Percentiles rank a stretch among this genome's conserved stretches.
These are phyloP conservation scores for Sarcodon aspratus DNA, from an alignment of 768 basidiomycete species.

Conservation along the genomic window DNA sequence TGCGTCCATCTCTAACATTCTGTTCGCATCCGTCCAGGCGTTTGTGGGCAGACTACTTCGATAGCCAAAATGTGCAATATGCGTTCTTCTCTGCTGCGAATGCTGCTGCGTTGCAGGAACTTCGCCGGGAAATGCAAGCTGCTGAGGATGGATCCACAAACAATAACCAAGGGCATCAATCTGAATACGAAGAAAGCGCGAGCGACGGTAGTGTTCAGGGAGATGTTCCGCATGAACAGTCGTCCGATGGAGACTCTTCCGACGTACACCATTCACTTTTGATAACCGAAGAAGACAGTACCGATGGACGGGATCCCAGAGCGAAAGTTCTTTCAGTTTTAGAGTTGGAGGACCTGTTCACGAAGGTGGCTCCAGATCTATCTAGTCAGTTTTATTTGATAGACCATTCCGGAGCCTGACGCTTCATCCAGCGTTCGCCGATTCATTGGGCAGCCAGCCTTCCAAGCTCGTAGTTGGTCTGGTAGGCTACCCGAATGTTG, in stretches of 20 bases:
- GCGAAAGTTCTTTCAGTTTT: conserved; percentile 73
- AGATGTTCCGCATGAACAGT: conserved; percentile 7
- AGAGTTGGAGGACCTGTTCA: conserved; percentile 81
- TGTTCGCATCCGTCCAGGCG: conserved; percentile 30
- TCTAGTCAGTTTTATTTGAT: conserved; percentile 31
- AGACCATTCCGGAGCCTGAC: background rate
- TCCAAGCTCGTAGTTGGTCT: conserved; percentile 73
- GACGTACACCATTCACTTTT: conserved; percentile 30
- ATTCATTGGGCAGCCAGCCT: conserved; percentile 42
- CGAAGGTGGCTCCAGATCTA: conserved; percentile 58
- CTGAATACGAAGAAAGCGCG: conserved; percentile 6
- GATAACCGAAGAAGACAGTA: conserved; percentile 39
- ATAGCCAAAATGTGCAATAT: conserved; percentile 58
- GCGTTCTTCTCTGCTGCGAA: conserved; percentile 93
- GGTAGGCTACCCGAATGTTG: conserved; percentile 98
- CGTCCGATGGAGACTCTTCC: conserved; percentile 20
- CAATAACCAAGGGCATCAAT: conserved; percentile 17
- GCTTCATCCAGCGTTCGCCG: conserved; percentile 41
- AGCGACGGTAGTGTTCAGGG: conserved; percentile 10
- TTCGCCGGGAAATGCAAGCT: conserved; percentile 37
- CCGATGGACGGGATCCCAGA: conserved; percentile 46
- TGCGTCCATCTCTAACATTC: background rate
- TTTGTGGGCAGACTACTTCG: conserved; percentile 90
- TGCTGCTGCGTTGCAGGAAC: conserved; percentile 75
- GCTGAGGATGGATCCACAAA: conserved; percentile 12